Conservation (phyloP, 352 stramenopile species). For the Halophytophthora polymorphica region DNA sequence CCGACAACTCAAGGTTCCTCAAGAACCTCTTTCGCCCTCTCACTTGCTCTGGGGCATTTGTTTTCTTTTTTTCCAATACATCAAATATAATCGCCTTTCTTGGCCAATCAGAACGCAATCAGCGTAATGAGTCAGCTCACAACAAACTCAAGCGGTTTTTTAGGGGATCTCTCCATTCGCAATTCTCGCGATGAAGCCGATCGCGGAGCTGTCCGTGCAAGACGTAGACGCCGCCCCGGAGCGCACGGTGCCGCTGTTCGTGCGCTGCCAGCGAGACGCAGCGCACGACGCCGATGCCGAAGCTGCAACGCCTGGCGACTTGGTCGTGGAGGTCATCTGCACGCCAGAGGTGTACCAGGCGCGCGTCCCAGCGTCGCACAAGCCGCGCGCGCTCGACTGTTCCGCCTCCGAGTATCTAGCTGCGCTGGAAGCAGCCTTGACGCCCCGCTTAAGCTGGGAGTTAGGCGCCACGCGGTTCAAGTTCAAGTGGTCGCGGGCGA, state of each 20-base stretch:
- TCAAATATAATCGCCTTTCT: no score
- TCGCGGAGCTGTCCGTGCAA: constrained; percentile 22
- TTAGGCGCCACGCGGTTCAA: constrained; percentile 19
- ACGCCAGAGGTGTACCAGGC: constrained; percentile 27
- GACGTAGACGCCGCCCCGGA: constrained; percentile 13
- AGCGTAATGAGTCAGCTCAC: no score
- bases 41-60: no score
- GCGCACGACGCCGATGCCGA: background rate
- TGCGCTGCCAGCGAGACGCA: constrained; percentile 21
- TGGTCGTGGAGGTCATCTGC: constrained; percentile 32
- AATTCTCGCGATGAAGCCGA: no score
- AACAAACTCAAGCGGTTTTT: no score
- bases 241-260: constrained; percentile 12
- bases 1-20: no score
- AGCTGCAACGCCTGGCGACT: background rate
- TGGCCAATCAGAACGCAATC: no score
- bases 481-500: constrained; percentile 39
- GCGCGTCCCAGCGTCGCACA: constrained; percentile 30
- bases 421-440: constrained; percentile 23
- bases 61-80: no score
- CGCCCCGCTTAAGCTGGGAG: background rate
- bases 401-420: constrained; percentile 30
- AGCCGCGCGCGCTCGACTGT: constrained; percentile 44
- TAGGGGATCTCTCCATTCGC: no score
- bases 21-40: no score